Percentiles rank a stretch among this genome's conserved stretches.
These are phyloP conservation scores for Cicer pinnatifidum DNA, from an alignment of 306 rosid species.

Conservation along the genomic window DNA sequence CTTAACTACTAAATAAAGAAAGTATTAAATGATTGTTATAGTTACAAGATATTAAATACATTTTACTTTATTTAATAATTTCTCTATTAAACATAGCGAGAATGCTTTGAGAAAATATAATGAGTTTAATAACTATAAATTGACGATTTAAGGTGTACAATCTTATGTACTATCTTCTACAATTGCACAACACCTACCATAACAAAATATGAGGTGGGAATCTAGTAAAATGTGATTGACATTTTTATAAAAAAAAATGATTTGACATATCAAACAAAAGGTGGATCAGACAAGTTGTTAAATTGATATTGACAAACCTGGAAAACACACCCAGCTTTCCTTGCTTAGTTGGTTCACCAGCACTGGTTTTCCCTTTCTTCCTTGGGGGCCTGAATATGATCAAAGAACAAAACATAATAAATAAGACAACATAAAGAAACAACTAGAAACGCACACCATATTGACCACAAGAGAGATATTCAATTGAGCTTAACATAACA, in stretches of 20 bases:
- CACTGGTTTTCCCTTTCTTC: conserved; percentile 64
- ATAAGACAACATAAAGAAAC: conserved; percentile 29
- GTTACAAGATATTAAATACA: not conserved
- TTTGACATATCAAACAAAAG: conserved; percentile 26
- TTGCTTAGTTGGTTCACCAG: conserved; percentile 56
- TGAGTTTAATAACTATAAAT: conserved; percentile 10
- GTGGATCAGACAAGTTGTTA: conserved; percentile 16
- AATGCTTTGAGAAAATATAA: conserved; percentile 2
- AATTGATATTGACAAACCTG: conserved; percentile 56
- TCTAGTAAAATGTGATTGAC: not conserved
- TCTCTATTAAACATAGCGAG: not conserved
- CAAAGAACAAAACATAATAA: conserved; percentile 28
- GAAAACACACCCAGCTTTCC: conserved; percentile 54
- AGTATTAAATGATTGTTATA: not conserved
- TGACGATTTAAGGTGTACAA: not conserved
- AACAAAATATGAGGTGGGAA: not conserved
- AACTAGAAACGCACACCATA: conserved; percentile 31
- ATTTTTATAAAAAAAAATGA: no score
- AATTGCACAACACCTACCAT: not conserved
- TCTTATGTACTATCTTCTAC: not conserved
- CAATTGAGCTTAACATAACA: not conserved
- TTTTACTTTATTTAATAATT: conserved; percentile 5
- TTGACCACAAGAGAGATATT: conserved; percentile 23
- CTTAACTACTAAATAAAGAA: not conserved
- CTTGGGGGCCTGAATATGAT: conserved; percentile 56